Evolutionary conservation across 345 rosid species (phyloP).

Genomic region (Salix suchowensis): DNA sequence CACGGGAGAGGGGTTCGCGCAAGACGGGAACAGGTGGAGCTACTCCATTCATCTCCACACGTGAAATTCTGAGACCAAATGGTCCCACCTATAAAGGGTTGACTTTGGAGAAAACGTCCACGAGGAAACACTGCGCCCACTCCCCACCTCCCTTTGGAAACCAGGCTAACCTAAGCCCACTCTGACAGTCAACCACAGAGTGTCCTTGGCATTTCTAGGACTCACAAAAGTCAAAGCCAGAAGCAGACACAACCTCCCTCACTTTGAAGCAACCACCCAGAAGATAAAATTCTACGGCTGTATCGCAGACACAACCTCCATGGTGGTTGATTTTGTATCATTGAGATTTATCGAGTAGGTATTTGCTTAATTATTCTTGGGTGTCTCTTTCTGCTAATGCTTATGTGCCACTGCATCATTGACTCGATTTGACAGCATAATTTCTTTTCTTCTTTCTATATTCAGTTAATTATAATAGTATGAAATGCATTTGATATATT

Average conservation of each 20-base stretch:
- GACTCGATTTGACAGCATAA: no score
- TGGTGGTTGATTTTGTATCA: no score
- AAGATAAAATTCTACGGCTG: no score
- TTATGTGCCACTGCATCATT: no score
- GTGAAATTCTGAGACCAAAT: slow-evolving; percentile 16
- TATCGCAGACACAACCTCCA: background rate
- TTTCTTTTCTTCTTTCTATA: no score
- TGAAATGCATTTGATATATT: no score
- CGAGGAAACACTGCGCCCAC: slow-evolving; percentile 18
- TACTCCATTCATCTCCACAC: slow-evolving; percentile 28
- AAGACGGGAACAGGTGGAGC: slow-evolving; percentile 24
- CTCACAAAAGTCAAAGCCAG: slow-evolving; percentile 63
- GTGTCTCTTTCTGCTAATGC: no score
- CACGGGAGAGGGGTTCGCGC: background rate
- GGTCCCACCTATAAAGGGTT: slow-evolving; percentile 39
- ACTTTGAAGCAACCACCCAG: slow-evolving; percentile 41
- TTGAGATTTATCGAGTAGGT: no score
- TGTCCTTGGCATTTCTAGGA: slow-evolving; percentile 19
- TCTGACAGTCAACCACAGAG: slow-evolving; percentile 52
- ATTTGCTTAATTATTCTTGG: no score
- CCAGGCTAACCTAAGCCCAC: slow-evolving; percentile 46
- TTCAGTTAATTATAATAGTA: no score
- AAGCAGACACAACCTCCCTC: slow-evolving; percentile 47
- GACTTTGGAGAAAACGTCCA: slow-evolving; percentile 29
- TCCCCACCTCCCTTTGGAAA: background rate